Base-by-base conservation (phyloP, 2,329 filamentous ascomycete genomes). In the Monascus ruber region DNA sequence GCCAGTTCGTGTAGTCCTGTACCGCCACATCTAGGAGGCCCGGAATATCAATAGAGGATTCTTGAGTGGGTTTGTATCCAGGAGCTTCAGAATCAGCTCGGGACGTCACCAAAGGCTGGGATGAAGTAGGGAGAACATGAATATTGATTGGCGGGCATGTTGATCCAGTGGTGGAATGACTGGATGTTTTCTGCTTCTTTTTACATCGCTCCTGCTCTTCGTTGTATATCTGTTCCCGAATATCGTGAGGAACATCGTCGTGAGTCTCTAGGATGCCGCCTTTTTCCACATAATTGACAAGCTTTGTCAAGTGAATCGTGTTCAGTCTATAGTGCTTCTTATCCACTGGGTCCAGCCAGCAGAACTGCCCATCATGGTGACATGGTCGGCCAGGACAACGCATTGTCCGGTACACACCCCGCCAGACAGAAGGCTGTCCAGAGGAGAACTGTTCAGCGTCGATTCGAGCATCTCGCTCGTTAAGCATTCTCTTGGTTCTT, bases 241-340 rank as follows among this genome's bases (percentile, higher is more conserved):
- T 35, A 34, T 48, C 45, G 17, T 56, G 47, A 31, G 51, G 55
- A 26, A 60, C 46, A 42, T 63, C 46, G 34, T 55, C 48, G 36
- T 60, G 49, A 32, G 32, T 41, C 26, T 49, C 38, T 8, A 47
- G 24, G n/a, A 46, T 28, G 17, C 41, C 34, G 10, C 36, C 41
- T 38, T 47, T 10, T 40, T 55, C 35, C 34, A 56, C 48, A 42
- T 51, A 50, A 42, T 44, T 42, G 25, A 59, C 40, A 38, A 61
- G 48, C 10, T 33, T 46, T 45, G 49, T 54, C 5, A 60, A 39
- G 34, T 58, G 47, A 36, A 49, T 45, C 32, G 47, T 52, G 11
- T 37, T 45, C 4, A 62, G 48, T 42, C 45, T 55, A 35, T 60
- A 54, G 41, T 62, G 54, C 17, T 44, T 55, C 55, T 46, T 58